Percentiles rank a stretch among this genome's conserved stretches.
phyloP scores from a whole-genome alignment of 192 early-diverging fungal species.

The Entomortierella parvispora region DNA sequence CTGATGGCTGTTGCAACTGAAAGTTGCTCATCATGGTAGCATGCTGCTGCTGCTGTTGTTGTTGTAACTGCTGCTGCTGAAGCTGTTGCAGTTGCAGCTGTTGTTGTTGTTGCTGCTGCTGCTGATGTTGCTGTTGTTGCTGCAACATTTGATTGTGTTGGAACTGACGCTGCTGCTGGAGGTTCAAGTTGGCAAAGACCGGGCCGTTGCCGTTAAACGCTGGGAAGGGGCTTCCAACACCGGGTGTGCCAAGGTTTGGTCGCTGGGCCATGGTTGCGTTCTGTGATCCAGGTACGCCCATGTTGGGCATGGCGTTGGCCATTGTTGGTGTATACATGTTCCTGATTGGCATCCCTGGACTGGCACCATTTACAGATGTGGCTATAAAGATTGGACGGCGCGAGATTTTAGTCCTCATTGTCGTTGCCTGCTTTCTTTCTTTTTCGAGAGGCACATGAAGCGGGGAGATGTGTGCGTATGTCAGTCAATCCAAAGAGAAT shows the following conservation, averaged over 20 bases:
- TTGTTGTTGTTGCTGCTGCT: constrained; percentile 19
- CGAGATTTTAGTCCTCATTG: too few species aligned
- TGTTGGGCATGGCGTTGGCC: constrained; percentile 43
- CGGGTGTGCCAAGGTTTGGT: constrained; percentile 27
- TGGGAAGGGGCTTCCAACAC: constrained; percentile 24
- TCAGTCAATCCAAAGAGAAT: background rate
- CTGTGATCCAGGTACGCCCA: constrained; percentile 25
- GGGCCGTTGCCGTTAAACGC: constrained; percentile 33
- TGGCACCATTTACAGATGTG: constrained; percentile 28
- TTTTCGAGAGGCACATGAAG: too few species aligned
- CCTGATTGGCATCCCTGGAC: constrained; percentile 48
- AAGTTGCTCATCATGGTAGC: constrained; percentile 34
- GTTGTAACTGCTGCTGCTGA: constrained; percentile 31
- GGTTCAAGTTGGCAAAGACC: constrained; percentile 29
- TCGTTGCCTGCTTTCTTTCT: too few species aligned
- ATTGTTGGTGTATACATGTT: constrained; percentile 51
- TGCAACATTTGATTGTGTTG: constrained; percentile 35
- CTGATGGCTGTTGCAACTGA: constrained; percentile 30
- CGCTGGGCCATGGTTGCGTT: constrained; percentile 34
- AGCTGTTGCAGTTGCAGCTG: constrained; percentile 25
- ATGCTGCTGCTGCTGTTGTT: constrained; percentile 33
- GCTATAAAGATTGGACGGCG: background rate
- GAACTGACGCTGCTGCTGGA: constrained; percentile 24
- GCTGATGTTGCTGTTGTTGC: constrained; percentile 16
- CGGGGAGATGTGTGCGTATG: too few species aligned